Base-by-base conservation (phyloP, 306 rosid genomes). In the Dalbergia cochinchinensis region DNA sequence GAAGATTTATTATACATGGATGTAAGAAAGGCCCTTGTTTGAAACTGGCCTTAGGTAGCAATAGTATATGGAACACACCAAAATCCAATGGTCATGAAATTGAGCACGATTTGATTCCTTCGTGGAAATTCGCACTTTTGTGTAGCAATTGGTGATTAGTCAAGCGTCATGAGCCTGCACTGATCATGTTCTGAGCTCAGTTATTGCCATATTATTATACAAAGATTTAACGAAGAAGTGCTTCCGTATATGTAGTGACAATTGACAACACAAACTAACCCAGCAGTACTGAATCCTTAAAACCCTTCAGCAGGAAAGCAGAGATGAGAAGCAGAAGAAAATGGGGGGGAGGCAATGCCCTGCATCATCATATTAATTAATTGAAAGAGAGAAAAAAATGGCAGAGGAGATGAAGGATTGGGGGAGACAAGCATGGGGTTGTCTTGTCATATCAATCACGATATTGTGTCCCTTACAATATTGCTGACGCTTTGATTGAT, bases 381-480 rank as follows among this genome's bases (percentile, higher is more conserved):
- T 9, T 13, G 12, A 58, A 47, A 16, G 1, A n/a, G 18, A 4
- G n/a, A 8, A 73, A 64, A 41, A 55, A 58, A 37, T 44, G 68
- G 69, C 39, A 37, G 68, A 65, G 55, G 7, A 18, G 50, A 79
- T 20, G 14, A 34, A 15, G 9, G 41, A 63, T 70, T 22, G 2
- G 34, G 77, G 78, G 88, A 83, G 88, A 85, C 90, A 81, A 80
- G 82, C 63, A 54, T 81, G 82, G 90, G 81, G 83, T 51, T 89
- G 91, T 80, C 86, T 66, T 82, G 88, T 90, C 90, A 79, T 82
- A 58, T 84, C 90, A 82, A 8, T 69, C 81, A 45, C 19, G 44
- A 13, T 57, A 74, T 37, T 35, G 80, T 83, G 85, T 64, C 67
- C 80, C 73, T 57, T 69, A 39, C 8, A 54, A 31, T 58, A 33